Conservation (phyloP, 2,329 filamentous ascomycete genomes). For the Tolypocladium ophioglossoides region DNA sequence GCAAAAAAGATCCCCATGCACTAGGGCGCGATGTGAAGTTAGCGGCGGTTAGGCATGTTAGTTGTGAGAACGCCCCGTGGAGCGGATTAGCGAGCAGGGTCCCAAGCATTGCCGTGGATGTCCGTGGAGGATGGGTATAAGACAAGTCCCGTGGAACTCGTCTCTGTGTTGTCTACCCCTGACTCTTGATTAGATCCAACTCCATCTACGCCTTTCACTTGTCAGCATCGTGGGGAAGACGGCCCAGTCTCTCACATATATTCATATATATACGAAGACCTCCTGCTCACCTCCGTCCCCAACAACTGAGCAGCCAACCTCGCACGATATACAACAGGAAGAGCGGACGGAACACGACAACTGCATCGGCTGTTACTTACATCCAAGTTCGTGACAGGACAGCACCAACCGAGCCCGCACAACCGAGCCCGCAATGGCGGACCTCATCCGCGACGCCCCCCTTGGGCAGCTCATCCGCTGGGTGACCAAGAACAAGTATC, state of each 20-base stretch:
- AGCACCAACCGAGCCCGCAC: no score
- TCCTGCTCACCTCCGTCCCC: background rate
- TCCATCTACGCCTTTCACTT: background rate
- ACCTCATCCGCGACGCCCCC: slow-evolving; percentile 41
- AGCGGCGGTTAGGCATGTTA: background rate
- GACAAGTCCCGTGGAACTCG: background rate
- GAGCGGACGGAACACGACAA: background rate
- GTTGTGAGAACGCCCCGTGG: no score
- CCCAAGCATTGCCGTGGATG: background rate
- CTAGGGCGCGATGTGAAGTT: no score
- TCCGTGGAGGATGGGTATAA: background rate
- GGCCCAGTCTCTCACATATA: background rate
- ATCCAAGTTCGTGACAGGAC: no score
- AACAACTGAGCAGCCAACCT: background rate
- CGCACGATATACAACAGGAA: background rate
- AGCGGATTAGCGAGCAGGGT: background rate
- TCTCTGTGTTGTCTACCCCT: background rate
- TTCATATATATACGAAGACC: no score
- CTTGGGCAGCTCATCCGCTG: slow-evolving; percentile 48
- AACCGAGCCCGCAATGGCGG: slow-evolving; percentile 12
- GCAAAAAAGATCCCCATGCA: no score
- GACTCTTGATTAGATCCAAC: background rate
- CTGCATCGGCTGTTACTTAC: no score
- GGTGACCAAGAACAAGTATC: slow-evolving; percentile 37
- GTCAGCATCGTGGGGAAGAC: background rate